Percentiles rank a stretch among this genome's conserved stretches.
These are phyloP conservation scores for Mucor plumbeus DNA, from an alignment of 371 early-diverging fungal genomes.

Conservation along the genomic window DNA sequence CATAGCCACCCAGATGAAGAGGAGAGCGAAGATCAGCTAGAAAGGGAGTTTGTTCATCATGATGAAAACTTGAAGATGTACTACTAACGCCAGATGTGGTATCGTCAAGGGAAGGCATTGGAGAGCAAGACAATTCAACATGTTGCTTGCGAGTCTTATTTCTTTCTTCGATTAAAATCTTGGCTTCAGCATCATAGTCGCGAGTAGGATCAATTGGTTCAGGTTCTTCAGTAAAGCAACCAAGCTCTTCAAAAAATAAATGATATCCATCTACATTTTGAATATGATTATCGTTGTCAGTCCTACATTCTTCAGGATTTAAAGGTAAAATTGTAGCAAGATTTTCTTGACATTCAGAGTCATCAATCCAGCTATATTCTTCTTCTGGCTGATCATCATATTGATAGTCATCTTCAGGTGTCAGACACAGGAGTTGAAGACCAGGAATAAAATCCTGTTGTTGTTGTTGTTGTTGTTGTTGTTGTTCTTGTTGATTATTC, in stretches of 20 bases:
- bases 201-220: slow-evolving; percentile 42
- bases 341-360: slow-evolving; percentile 42
- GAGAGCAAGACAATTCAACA: slow-evolving; percentile 25
- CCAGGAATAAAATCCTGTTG: slow-evolving; percentile 12
- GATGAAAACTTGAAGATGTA: slow-evolving; percentile 29
- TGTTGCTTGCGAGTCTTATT: slow-evolving; percentile 33
- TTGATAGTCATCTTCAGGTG: slow-evolving; percentile 32
- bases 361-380: slow-evolving; percentile 33
- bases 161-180: slow-evolving; percentile 26
- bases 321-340: slow-evolving; percentile 33
- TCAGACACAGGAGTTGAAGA: slow-evolving; percentile 23
- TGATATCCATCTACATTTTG: slow-evolving; percentile 20
- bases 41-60: slow-evolving; percentile 9
- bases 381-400: slow-evolving; percentile 11
- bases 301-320: slow-evolving; percentile 32
- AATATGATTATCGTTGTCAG: slow-evolving; percentile 37
- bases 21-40: slow-evolving; percentile 12
- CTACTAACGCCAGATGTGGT: slow-evolving; percentile 25
- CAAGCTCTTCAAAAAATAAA: slow-evolving; percentile 42
- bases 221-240: slow-evolving; percentile 40
- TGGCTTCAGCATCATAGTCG: slow-evolving; percentile 43
- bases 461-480: slow-evolving; percentile 11
- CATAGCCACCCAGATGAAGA: neutral
- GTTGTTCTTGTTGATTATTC: neutral
- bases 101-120: slow-evolving; percentile 34